Conservation (phyloP, 1,284 basidiomycete species). For the Ceratobasidium sp. region DNA sequence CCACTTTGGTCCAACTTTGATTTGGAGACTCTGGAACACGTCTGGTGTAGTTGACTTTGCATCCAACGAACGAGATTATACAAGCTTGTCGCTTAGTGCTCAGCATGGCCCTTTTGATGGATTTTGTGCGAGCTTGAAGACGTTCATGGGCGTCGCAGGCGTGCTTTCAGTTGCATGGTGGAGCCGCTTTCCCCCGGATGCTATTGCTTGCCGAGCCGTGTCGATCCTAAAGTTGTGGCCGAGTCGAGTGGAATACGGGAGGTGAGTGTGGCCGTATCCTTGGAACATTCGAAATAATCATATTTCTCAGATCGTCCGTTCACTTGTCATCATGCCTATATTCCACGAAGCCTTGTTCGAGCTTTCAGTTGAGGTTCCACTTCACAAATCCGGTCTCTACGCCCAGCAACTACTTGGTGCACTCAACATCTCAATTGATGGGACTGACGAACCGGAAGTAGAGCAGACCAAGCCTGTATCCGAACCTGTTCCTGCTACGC, state of each 20-base stretch:
- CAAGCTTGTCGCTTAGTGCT: constrained; percentile 11
- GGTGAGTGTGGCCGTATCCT: constrained; percentile 50
- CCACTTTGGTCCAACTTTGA: constrained; percentile 18
- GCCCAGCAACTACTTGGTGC: constrained; percentile 30
- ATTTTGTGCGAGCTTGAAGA: constrained; percentile 61
- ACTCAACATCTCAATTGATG: constrained; percentile 10
- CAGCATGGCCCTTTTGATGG: constrained; percentile 49
- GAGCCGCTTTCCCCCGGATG: constrained; percentile 70
- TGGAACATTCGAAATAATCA: neutral
- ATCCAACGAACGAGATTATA: constrained; percentile 6
- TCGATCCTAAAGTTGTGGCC: constrained; percentile 72
- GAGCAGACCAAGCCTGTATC: no score
- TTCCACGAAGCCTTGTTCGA: constrained; percentile 30
- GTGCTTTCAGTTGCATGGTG: constrained; percentile 79
- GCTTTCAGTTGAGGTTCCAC: constrained; percentile 27
- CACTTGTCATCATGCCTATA: constrained; percentile 60
- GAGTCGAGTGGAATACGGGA: constrained; percentile 66
- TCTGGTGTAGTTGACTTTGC: constrained; percentile 8
- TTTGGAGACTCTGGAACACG: constrained; percentile 30
- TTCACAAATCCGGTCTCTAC: constrained; percentile 31
- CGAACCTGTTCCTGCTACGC: constrained; percentile 4
- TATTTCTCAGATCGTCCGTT: constrained; percentile 64
- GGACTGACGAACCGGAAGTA: constrained; percentile 5
- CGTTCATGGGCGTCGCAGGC: constrained; percentile 67
- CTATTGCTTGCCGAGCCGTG: constrained; percentile 66